Evolutionary conservation across 2,329 filamentous ascomycete species (phyloP).

Genomic region (Xylaria hypoxylon): DNA sequence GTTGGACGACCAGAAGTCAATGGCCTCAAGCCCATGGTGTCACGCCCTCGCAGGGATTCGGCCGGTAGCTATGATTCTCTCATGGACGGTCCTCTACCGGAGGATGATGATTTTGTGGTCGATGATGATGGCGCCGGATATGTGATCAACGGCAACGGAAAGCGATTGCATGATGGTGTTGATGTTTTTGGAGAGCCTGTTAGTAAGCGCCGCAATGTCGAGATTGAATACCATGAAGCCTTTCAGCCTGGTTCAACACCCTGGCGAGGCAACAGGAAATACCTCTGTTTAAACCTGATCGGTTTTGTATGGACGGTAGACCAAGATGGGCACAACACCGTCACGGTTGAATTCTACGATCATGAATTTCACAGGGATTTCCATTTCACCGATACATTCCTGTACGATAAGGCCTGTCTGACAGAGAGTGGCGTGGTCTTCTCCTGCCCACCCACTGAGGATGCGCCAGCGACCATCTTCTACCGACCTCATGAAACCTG

Average conservation of each 20-base stretch:
- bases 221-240: constrained; percentile 80
- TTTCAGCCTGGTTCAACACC: constrained; percentile 96
- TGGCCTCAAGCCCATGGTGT: constrained; percentile 64
- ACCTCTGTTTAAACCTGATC: constrained; percentile 91
- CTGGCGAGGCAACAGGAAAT: constrained; percentile 93
- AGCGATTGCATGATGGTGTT: constrained; percentile 63
- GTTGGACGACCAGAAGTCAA: constrained; percentile 67
- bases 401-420: constrained; percentile 96
- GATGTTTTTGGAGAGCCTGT: constrained; percentile 61
- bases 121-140: constrained; percentile 97
- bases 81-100: constrained; percentile 69
- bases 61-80: constrained; percentile 85
- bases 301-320: constrained; percentile 98
- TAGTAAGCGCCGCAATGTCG: constrained; percentile 63
- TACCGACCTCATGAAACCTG: constrained; percentile 97
- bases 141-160: constrained; percentile 65
- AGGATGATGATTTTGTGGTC: constrained; percentile 85
- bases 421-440: constrained; percentile 88
- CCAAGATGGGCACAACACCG: constrained; percentile 91
- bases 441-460: constrained; percentile 77
- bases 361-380: constrained; percentile 92
- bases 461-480: constrained; percentile 82
- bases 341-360: constrained; percentile 98
- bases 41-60: constrained; percentile 69
- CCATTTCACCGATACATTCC: constrained; percentile 95